Evolutionary conservation across 805 yeast genomes (phyloP), one percentile per base, ranked within the genome.

Genomic region (Kodamaea laetipori): DNA sequence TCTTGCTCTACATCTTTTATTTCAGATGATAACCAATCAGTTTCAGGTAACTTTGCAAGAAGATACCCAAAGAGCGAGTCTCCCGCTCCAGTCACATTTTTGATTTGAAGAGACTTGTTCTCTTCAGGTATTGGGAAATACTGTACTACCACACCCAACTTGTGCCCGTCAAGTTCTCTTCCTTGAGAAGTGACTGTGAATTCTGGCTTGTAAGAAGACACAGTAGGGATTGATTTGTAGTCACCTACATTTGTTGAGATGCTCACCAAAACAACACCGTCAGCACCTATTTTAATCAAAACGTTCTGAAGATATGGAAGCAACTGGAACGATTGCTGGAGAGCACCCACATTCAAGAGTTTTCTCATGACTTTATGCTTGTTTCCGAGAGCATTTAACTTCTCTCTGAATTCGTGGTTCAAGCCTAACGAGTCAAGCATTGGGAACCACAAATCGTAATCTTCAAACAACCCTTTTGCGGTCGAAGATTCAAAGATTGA

Each of bases 31-130:
- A 65, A 47, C 70, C 70, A 67, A 30, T 58, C 51, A 6, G 46
- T 32, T 13, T 46, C 41, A 2, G 67, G 61, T 15, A 65, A 36
- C 12, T 56, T 47, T 2, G 82, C 66, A 9, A 79, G 58, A 16
- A 89, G 49, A 19, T 74, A 78, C 0, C 96, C 96, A 21, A 81
- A 74, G 33, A 89, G 69, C 0, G 94, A 74, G 61, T 89, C 96
- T 8, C 96, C 97, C 0, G 95, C 95, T 2, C 96, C 97, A 7
- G 92, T 87, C 24, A 86, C 95, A 51, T 82, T 86, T 21, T 63
- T 64, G 9, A 84, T 72, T 0, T 60, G 56, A 2, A 67, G 57
- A 16, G 54, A 41, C 16, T 51, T 44, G 32, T 61, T 64, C 46
- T 61, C 64, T 18, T 36, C 12, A 0, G 76, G 69, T 2, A 75